phyloP scores from a whole-genome alignment of 2,329 filamentous ascomycete genomes.

The Penicillium sp. region DNA sequence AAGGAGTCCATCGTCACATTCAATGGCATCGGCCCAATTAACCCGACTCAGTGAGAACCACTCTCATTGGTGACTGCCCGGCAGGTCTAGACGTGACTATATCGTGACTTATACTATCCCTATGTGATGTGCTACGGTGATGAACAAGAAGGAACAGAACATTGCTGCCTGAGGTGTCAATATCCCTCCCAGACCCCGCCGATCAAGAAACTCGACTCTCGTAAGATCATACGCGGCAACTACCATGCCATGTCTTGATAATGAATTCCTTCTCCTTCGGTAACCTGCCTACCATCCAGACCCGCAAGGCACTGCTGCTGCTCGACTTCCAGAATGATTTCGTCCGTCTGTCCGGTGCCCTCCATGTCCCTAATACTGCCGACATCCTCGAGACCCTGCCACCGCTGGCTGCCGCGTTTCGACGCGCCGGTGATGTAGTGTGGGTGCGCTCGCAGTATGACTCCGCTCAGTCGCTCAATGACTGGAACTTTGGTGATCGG shows the following conservation, averaged over 20 bases:
- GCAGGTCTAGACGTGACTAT: no score
- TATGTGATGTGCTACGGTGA: no score
- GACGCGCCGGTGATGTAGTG: constrained; percentile 67
- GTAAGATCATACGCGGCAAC: background rate
- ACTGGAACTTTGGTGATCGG: constrained; percentile 46
- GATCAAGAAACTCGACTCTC: background rate
- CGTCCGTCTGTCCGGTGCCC: constrained; percentile 60
- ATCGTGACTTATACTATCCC: no score
- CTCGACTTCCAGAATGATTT: constrained; percentile 93
- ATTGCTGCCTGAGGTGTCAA: constrained; percentile 16
- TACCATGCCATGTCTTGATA: constrained; percentile 30
- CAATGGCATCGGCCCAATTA: background rate
- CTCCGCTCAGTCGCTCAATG: constrained; percentile 54
- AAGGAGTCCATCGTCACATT: no score
- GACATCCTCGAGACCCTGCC: constrained; percentile 65
- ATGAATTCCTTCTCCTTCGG: constrained; percentile 33
- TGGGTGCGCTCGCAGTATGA: constrained; percentile 79
- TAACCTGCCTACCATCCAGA: constrained; percentile 49
- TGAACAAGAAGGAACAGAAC: background rate
- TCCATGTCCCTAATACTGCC: constrained; percentile 60
- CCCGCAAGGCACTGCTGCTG: constrained; percentile 67
- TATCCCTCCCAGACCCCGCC: background rate
- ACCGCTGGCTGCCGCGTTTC: constrained; percentile 66
- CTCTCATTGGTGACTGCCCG: background rate
- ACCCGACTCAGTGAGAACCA: background rate